These are phyloP conservation scores for Fragaria iinumae DNA, from an alignment of 306 rosid genomes.

Conservation along the genomic window DNA sequence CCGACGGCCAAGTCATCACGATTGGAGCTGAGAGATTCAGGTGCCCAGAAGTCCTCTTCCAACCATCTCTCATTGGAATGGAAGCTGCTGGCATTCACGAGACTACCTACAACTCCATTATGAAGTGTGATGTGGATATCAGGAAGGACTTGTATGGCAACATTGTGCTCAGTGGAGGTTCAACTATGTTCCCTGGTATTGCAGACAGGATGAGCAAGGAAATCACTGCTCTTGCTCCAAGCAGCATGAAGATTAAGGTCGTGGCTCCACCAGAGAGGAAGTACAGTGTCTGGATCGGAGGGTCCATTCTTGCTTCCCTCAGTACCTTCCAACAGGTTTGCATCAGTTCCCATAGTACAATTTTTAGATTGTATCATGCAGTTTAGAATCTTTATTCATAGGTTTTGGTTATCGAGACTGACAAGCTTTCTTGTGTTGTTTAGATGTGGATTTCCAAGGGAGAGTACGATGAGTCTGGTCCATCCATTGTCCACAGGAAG, in stretches of 20 bases:
- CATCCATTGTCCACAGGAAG: constrained; percentile 13
- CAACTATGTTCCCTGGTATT: constrained; percentile 97
- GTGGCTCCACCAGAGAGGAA: constrained; percentile 98
- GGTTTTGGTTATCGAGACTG: too few species aligned
- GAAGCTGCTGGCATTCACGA: constrained; percentile 99
- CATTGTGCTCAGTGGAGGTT: constrained; percentile 98
- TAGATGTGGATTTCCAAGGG: constrained; percentile 33
- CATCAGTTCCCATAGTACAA: not conserved
- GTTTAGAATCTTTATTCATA: too few species aligned
- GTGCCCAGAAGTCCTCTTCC: constrained; percentile 97
- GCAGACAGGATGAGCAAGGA: constrained; percentile 99
- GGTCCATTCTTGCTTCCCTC: constrained; percentile 97
- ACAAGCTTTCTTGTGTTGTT: constrained; percentile 7
- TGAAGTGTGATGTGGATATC: constrained; percentile 99
- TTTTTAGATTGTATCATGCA: too few species aligned
- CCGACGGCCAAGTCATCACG: constrained; percentile 91
- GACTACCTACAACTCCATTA: constrained; percentile 95
- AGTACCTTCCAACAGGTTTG: constrained; percentile 99
- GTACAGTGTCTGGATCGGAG: constrained; percentile 99
- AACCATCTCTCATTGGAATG: constrained; percentile 98
- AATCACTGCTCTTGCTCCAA: constrained; percentile 95
- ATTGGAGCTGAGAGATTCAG: constrained; percentile 98
- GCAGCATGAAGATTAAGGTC: constrained; percentile 99
- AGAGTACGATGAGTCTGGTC: not conserved
- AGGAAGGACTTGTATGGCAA: constrained; percentile 90